Evolutionary conservation across 306 rosid genomes (phyloP).

Genomic region (Benincasa hispida): DNA sequence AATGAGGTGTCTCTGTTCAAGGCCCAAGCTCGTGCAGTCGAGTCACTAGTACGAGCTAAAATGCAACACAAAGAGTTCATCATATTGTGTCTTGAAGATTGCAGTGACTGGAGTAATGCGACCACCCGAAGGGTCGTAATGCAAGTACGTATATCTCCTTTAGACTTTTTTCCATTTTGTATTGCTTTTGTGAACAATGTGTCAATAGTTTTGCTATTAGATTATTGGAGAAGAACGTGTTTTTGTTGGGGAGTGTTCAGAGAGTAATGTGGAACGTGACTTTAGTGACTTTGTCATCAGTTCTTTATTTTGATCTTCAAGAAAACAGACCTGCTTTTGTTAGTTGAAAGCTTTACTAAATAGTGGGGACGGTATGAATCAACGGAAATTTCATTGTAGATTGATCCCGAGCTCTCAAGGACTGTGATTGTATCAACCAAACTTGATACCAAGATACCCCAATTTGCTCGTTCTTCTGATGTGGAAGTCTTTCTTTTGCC

Average conservation of each 20-base stretch:
- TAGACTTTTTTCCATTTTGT: background rate
- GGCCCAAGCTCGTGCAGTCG: slow-evolving; percentile 85
- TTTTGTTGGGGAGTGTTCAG: background rate
- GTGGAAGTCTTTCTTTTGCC: slow-evolving; percentile 95
- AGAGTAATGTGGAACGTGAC: background rate
- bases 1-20: slow-evolving; percentile 5
- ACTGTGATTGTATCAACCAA: slow-evolving; percentile 89
- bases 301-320: background rate
- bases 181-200: background rate
- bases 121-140: slow-evolving; percentile 82
- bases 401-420: slow-evolving; percentile 90
- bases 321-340: background rate
- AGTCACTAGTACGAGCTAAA: slow-evolving; percentile 71
- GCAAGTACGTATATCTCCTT: slow-evolving; percentile 39
- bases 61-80: slow-evolving; percentile 94
- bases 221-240: background rate
- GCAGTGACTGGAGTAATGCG: slow-evolving; percentile 93
- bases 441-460: slow-evolving; percentile 94
- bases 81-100: slow-evolving; percentile 86
- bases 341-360: background rate
- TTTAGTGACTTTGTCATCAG: background rate
- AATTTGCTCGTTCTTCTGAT: slow-evolving; percentile 81
- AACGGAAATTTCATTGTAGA: slow-evolving; percentile 22
- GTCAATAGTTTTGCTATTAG: background rate
- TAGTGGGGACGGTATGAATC: background rate